Percentiles rank a stretch among this genome's conserved stretches.
Evolutionary conservation across 352 stramenopile genomes (phyloP).

Genomic region (Globisporangium emineosum): DNA sequence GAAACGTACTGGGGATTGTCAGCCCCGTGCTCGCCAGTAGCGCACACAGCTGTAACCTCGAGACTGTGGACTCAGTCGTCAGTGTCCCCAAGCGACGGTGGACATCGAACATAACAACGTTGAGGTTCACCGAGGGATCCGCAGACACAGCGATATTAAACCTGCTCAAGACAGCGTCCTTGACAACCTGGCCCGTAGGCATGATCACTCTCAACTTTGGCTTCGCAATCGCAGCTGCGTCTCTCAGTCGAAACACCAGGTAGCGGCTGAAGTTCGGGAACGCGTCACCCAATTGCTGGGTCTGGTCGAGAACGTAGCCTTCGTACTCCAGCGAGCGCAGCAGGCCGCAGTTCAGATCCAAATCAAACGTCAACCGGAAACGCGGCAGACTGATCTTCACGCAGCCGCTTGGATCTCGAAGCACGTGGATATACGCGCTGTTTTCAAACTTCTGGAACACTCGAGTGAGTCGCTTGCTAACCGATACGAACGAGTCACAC

Average conservation of each 20-base stretch:
- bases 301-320: slow-evolving; percentile 31
- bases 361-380: slow-evolving; percentile 38
- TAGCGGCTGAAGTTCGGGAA: slow-evolving; percentile 39
- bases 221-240: slow-evolving; percentile 17
- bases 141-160: slow-evolving; percentile 24
- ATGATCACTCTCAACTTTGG: slow-evolving; percentile 28
- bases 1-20: slow-evolving; percentile 21
- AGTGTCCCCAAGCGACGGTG: slow-evolving; percentile 34
- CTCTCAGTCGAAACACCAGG: slow-evolving; percentile 24
- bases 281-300: slow-evolving; percentile 40
- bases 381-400: slow-evolving; percentile 44
- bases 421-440: slow-evolving; percentile 26
- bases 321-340: slow-evolving; percentile 40
- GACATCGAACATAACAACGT: slow-evolving; percentile 26
- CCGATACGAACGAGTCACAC: slow-evolving; percentile 29
- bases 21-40: slow-evolving; percentile 30
- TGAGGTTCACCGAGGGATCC: slow-evolving; percentile 15
- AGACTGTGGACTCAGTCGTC: slow-evolving; percentile 32
- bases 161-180: slow-evolving; percentile 1
- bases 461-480: slow-evolving; percentile 4
- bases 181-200: slow-evolving; percentile 27
- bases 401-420: slow-evolving; percentile 10
- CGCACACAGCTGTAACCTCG: slow-evolving; percentile 36
- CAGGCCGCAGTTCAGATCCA: too few species aligned
- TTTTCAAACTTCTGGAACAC: slow-evolving; percentile 44